These are phyloP conservation scores for Cercospora sp. DNA, from an alignment of 2,329 filamentous ascomycete genomes.

Conservation along the genomic window DNA sequence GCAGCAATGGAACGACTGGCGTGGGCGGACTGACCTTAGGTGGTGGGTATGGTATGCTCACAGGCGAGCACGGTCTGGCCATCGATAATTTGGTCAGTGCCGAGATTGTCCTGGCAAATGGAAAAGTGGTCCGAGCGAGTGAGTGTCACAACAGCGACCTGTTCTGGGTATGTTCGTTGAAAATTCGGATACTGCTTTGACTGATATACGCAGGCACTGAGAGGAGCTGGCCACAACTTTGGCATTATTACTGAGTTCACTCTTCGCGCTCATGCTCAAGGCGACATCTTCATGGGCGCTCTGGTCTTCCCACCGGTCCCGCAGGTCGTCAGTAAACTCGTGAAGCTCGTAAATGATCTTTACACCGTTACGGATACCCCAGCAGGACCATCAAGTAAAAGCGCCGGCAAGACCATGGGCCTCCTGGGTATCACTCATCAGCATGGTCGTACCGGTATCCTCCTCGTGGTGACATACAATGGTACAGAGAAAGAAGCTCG, in stretches of 20 bases:
- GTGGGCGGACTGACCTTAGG: constrained; percentile 60
- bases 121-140: constrained; percentile 44
- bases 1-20: constrained; percentile 64
- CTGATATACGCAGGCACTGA: constrained; percentile 31
- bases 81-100: constrained; percentile 52
- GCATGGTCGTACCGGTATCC: background rate
- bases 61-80: constrained; percentile 56
- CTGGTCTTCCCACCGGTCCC: constrained; percentile 40
- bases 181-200: background rate
- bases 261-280: constrained; percentile 40
- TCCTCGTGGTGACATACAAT: background rate
- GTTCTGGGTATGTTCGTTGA: constrained; percentile 45
- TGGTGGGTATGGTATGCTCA: constrained; percentile 47
- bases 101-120: constrained; percentile 46
- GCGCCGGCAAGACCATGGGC: background rate
- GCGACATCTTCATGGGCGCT: constrained; percentile 41
- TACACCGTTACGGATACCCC: background rate
- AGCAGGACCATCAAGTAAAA: background rate
- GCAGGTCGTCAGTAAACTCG: background rate
- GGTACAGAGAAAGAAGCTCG: background rate
- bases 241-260: constrained; percentile 50
- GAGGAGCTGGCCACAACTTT: constrained; percentile 51
- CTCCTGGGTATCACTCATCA: background rate
- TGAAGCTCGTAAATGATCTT: background rate
- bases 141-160: constrained; percentile 50